Evolutionary conservation across 176 grass and related monocot species (phyloP).

Genomic region (Poa annua): DNA sequence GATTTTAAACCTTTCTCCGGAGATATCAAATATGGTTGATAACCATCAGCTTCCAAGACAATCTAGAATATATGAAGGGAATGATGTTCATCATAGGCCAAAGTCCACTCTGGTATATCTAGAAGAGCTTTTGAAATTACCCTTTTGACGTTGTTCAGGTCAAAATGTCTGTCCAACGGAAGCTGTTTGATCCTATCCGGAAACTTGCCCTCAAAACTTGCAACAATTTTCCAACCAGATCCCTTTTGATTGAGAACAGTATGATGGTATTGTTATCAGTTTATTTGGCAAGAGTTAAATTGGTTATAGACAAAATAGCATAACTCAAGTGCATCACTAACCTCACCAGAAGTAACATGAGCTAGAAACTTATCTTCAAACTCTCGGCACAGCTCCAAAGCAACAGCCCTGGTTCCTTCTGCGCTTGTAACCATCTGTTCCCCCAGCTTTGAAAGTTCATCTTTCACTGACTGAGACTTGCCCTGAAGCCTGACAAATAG

Average conservation of each 20-base stretch:
- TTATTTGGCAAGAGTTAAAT: slow-evolving; percentile 17
- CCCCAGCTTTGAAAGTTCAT: slow-evolving; percentile 90
- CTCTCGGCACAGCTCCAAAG: slow-evolving; percentile 89
- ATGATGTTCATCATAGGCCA: slow-evolving; percentile 36
- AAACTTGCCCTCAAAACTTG: slow-evolving; percentile 94
- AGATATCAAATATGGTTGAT: slow-evolving; percentile 96
- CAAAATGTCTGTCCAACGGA: slow-evolving; percentile 89
- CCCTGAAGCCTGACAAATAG: slow-evolving; percentile 71
- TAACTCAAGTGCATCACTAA: slow-evolving; percentile 51
- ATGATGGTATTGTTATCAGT: slow-evolving; percentile 26
- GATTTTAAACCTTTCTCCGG: slow-evolving; percentile 91
- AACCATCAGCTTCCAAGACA: slow-evolving; percentile 93
- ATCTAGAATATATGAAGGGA: slow-evolving; percentile 64
- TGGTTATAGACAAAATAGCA: slow-evolving; percentile 33
- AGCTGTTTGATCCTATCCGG: slow-evolving; percentile 94
- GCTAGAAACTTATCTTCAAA: slow-evolving; percentile 91
- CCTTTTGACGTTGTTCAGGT: slow-evolving; percentile 93
- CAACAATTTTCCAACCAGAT: slow-evolving; percentile 91
- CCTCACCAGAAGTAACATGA: slow-evolving; percentile 88
- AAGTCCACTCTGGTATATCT: slow-evolving; percentile 23
- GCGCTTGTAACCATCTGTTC: slow-evolving; percentile 87
- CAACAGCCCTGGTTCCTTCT: slow-evolving; percentile 86
- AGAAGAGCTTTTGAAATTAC: slow-evolving; percentile 51
- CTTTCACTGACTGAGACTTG: slow-evolving; percentile 87
- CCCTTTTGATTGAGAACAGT: slow-evolving; percentile 62